Evolutionary conservation across 257 asterid genomes (phyloP).

Genomic region (Nyctanthes arbortristis): DNA sequence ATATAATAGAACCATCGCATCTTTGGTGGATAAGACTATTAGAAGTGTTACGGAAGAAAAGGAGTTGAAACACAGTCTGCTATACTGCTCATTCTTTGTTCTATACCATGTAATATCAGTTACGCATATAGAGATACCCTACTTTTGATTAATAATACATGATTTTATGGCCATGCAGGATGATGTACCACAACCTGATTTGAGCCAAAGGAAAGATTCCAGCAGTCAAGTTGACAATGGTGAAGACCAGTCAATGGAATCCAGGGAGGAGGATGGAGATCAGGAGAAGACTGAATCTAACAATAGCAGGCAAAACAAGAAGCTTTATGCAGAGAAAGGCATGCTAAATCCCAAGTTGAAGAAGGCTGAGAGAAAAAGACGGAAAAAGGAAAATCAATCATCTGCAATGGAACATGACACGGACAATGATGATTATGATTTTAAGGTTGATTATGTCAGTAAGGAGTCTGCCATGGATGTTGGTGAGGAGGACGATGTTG

Average conservation of each 20-base stretch:
- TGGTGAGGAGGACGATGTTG: slow-evolving; percentile 26
- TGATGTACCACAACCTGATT: slow-evolving; percentile 35
- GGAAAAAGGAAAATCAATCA: slow-evolving; percentile 47
- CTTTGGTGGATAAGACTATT: background rate
- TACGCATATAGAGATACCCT: background rate
- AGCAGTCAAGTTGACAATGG: slow-evolving; percentile 12
- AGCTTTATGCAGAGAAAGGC: slow-evolving; percentile 77
- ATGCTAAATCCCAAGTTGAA: slow-evolving; percentile 69
- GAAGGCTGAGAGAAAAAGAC: slow-evolving; percentile 71
- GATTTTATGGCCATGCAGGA: slow-evolving; percentile 39
- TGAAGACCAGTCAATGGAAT: slow-evolving; percentile 58
- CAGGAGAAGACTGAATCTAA: slow-evolving; percentile 42
- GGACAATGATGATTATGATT: slow-evolving; percentile 60
- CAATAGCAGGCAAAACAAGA: slow-evolving; percentile 67
- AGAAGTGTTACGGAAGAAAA: background rate
- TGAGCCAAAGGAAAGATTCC: slow-evolving; percentile 14
- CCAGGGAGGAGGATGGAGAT: slow-evolving; percentile 45
- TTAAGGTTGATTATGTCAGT: slow-evolving; percentile 60
- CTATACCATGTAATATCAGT: background rate
- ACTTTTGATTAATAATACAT: background rate
- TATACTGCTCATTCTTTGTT: background rate
- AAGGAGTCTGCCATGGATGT: slow-evolving; percentile 52
- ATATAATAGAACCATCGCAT: too few species aligned
- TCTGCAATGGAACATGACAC: slow-evolving; percentile 50
- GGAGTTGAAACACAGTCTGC: background rate